These are phyloP conservation scores for Aureobasidium namibiae DNA, from an alignment of 2,329 filamentous ascomycete genomes.

Conservation along the genomic window DNA sequence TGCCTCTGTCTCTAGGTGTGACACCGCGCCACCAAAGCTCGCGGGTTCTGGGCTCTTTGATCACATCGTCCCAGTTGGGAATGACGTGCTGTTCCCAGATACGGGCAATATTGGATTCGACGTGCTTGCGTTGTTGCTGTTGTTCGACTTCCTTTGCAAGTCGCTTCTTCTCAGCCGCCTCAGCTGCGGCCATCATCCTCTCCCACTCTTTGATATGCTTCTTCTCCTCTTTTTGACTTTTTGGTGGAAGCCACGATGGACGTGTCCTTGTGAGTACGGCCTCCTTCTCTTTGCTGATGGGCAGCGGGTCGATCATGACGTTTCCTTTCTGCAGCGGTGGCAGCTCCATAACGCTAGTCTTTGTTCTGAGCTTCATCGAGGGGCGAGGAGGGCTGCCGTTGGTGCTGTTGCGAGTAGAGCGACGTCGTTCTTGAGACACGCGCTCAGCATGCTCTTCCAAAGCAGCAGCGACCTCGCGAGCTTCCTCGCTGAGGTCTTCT, in stretches of 20 bases:
- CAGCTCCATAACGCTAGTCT: slow-evolving; percentile 36
- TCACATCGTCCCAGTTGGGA: slow-evolving; percentile 65
- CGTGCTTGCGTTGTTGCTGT: slow-evolving; percentile 43
- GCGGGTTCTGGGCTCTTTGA: slow-evolving; percentile 59
- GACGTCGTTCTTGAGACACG: slow-evolving; percentile 2
- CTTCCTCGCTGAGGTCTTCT: slow-evolving; percentile 61
- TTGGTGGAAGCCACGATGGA: slow-evolving; percentile 77
- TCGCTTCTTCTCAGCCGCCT: slow-evolving; percentile 48
- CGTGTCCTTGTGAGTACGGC: slow-evolving; percentile 69
- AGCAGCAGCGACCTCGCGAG: slow-evolving; percentile 66
- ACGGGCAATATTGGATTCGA: slow-evolving; percentile 41
- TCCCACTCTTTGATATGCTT: slow-evolving; percentile 81
- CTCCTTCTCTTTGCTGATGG: slow-evolving; percentile 79
- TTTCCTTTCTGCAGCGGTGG: slow-evolving; percentile 65
- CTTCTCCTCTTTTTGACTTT: slow-evolving; percentile 83
- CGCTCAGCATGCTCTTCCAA: slow-evolving; percentile 66
- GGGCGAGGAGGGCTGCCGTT: slow-evolving; percentile 23
- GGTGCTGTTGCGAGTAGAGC: slow-evolving; percentile 16
- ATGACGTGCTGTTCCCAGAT: slow-evolving; percentile 73
- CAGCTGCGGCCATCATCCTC: slow-evolving; percentile 63
- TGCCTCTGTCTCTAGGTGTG: slow-evolving; percentile 59
- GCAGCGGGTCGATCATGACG: slow-evolving; percentile 76
- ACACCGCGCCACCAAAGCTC: slow-evolving; percentile 80
- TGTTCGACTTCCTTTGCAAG: slow-evolving; percentile 43
- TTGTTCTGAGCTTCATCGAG: slow-evolving; percentile 19